phyloP scores from a whole-genome alignment of 164 flowering plant species.

The Kalanchoe fedtschenkoi region DNA sequence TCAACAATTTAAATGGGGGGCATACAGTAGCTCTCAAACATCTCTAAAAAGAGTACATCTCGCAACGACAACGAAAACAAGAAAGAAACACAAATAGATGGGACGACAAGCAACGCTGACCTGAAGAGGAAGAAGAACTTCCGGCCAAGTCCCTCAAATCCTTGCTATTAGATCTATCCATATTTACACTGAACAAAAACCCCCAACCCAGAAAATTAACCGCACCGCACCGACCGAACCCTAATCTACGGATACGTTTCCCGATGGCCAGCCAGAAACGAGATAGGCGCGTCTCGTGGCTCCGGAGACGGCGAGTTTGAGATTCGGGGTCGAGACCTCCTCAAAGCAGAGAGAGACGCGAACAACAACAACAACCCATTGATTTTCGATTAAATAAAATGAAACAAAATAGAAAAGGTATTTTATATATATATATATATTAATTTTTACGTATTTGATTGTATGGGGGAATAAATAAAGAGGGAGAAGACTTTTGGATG shows the following conservation, averaged over 20 bases:
- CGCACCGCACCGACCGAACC: neutral
- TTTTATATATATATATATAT: neutral
- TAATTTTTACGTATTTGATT: neutral
- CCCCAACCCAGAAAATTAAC: neutral
- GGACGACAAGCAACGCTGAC: neutral
- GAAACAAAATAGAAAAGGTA: neutral
- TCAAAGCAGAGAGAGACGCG: neutral
- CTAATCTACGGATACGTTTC: neutral
- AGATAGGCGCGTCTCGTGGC: neutral
- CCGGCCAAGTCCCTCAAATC: slow-evolving; percentile 16
- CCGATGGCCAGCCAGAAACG: neutral
- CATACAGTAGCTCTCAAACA: too few relatives aligned
- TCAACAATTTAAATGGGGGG: too few relatives aligned
- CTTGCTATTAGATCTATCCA: slow-evolving; percentile 33
- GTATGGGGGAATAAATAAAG: neutral
- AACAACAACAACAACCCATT: neutral
- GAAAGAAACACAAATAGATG: too few relatives aligned
- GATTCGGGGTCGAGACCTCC: slow-evolving; percentile 5
- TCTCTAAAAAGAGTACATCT: too few relatives aligned
- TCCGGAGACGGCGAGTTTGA: neutral
- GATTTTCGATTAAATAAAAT: neutral
- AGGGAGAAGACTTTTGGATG: neutral
- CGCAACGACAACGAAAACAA: too few relatives aligned
- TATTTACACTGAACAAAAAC: slow-evolving; percentile 10
- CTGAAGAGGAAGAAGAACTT: slow-evolving; percentile 17